Evolutionary conservation across 2,329 filamentous ascomycete genomes (phyloP).

Genomic region (Cladosporium cucumerinum): DNA sequence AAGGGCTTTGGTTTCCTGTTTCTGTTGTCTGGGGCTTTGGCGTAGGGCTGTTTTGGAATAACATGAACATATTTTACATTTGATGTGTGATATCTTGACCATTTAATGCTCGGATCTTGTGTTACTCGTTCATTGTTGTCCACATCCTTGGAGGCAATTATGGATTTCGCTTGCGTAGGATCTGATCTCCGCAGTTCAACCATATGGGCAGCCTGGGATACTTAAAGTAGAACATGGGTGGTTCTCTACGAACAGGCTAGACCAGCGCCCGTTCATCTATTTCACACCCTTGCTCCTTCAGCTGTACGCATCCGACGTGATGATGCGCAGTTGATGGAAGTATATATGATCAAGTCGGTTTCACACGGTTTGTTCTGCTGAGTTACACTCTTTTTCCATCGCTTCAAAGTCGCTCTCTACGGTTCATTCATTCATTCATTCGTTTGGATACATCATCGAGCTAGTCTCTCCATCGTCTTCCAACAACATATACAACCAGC

Average conservation of each 20-base stretch:
- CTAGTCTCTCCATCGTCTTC: neutral
- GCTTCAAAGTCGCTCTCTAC: constrained; percentile 4
- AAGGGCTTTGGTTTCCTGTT: neutral
- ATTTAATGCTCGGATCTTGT: neutral
- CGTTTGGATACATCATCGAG: neutral
- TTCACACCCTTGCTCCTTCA: neutral
- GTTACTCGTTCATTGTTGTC: neutral
- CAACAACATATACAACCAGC: neutral
- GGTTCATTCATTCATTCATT: neutral
- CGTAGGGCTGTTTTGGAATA: neutral
- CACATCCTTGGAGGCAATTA: neutral
- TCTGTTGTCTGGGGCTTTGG: no score
- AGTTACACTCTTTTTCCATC: neutral
- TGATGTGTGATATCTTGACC: neutral
- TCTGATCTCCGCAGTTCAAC: neutral
- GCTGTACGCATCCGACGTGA: constrained; percentile 3
- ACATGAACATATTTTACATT: neutral
- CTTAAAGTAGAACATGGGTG: constrained; percentile 7
- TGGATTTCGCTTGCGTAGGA: neutral
- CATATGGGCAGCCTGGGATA: neutral
- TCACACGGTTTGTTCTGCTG: neutral
- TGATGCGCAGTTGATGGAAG: neutral
- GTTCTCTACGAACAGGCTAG: neutral
- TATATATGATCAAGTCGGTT: neutral
- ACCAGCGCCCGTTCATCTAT: constrained; percentile 7